Evolutionary conservation across 2,329 filamentous ascomycete species (phyloP).

Genomic region (Cladosporium sp.): DNA sequence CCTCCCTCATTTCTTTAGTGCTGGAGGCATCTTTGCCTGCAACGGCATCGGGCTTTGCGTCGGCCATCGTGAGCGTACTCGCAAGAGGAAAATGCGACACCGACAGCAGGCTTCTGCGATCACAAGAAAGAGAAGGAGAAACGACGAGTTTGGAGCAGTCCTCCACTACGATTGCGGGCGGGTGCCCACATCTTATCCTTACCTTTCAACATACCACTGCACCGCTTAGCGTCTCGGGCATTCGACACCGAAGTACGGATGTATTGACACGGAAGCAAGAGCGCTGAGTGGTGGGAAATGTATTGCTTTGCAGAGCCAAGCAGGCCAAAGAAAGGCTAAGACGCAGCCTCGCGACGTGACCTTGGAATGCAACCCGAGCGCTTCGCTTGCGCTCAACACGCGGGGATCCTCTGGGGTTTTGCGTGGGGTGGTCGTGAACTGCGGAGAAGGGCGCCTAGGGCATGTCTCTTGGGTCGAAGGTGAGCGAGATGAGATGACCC

Average conservation of each 20-base stretch:
- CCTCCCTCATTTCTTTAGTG: slow-evolving; percentile 25
- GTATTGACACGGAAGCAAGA: background rate
- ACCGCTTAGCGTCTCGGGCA: background rate
- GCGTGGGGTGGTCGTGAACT: background rate
- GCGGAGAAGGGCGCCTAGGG: background rate
- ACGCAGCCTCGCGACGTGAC: background rate
- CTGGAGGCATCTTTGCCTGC: slow-evolving; percentile 13
- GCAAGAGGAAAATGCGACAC: background rate
- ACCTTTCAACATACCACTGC: background rate
- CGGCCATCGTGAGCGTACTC: background rate
- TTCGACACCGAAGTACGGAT: slow-evolving; percentile 5
- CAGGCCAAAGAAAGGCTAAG: slow-evolving; percentile 10
- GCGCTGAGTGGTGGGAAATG: slow-evolving; percentile 6
- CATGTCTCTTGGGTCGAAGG: background rate
- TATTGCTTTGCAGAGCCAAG: slow-evolving; percentile 7
- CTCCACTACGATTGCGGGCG: background rate
- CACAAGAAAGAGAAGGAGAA: background rate
- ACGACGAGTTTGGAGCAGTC: background rate
- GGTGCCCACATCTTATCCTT: slow-evolving; percentile 9
- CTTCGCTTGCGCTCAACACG: background rate
- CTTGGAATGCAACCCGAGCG: slow-evolving; percentile 2
- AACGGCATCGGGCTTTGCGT: background rate
- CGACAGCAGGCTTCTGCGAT: too few species aligned
- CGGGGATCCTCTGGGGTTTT: slow-evolving; percentile 4
- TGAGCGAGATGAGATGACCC: slow-evolving; percentile 1